Evolutionary conservation across 2,329 filamentous ascomycete species (phyloP), one percentile per base, ranked within the genome.

Genomic region (Fusarium sp.): DNA sequence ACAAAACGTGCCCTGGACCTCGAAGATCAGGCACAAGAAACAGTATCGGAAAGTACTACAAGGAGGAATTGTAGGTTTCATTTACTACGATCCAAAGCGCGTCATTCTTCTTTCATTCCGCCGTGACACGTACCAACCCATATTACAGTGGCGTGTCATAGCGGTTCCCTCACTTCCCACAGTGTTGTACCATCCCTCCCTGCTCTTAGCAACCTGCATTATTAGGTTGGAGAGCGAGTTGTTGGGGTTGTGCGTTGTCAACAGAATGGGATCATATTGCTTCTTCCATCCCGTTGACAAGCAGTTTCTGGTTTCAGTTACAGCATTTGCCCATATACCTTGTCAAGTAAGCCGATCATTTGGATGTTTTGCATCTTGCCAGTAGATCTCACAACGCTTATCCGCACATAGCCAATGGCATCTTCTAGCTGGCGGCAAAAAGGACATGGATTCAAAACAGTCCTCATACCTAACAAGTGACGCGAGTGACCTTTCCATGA

Each of bases 71-170:
- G n/a, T 36, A 51, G 35, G 35, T 50, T 46, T 58, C n/a, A 42
- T 42, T 45, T 64, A 47, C 41, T 36, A 39, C 39, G 20, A 40
- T 20, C 36, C 17, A 27, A 64, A 33, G 46, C 61, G 56, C 61
- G 58, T 72, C 69, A 71, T 64, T 46, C 53, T 63, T 66, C 50
- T 60, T 70, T 72, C 66, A 67, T 62, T 60, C 43, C 41, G 33
- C 36, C 23, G 54, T 33, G 55, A 31, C 27, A 41, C 46, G 48
- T 41, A 43, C 20, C 37, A 47, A 48, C 27, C 52, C 52, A 33
- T 62, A 42, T 56, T 60, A 49, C 48, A 46, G 63, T 69, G 60
- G 64, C 56, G 66, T 52, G 61, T 66, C 60, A 67, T 65, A 66
- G 58, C 48, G 63, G 42, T 45, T 33, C 23, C 42, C 17, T 18